Evolutionary conservation across 2,329 filamentous ascomycete genomes (phyloP).

Genomic region (Colletotrichum scovillei): DNA sequence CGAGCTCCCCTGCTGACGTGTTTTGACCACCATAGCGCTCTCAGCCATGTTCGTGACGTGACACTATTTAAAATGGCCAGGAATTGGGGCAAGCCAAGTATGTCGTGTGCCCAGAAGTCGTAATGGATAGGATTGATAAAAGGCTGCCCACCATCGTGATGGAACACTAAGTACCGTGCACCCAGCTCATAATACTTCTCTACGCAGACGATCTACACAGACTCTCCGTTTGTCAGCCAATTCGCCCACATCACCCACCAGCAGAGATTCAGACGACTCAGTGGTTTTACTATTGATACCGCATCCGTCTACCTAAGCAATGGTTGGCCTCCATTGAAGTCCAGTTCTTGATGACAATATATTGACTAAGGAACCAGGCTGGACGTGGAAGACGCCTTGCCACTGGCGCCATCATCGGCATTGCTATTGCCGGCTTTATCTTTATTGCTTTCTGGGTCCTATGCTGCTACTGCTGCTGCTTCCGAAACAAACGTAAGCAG

Average conservation of each 20-base stretch:
- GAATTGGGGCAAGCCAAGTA: neutral
- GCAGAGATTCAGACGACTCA: neutral
- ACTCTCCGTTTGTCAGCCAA: neutral
- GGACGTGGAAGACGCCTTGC: conserved; percentile 35
- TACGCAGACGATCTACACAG: neutral
- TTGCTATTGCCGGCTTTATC: conserved; percentile 34
- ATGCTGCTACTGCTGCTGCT: conserved; percentile 36
- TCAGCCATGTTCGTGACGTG: conserved; percentile 26
- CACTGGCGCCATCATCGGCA: conserved; percentile 34
- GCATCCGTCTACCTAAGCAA: neutral
- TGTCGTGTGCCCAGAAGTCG: conserved; percentile 24
- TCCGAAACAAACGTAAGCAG: conserved; percentile 31
- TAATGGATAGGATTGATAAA: neutral
- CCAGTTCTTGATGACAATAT: neutral
- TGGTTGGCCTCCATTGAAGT: neutral
- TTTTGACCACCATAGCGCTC: conserved; percentile 9
- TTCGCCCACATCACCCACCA: neutral
- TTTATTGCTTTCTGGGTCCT: conserved; percentile 24
- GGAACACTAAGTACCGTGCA: neutral
- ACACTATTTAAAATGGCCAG: neutral
- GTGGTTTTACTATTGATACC: neutral
- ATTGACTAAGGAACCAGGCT: neutral
- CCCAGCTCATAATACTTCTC: neutral
- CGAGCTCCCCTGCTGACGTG: conserved; percentile 18
- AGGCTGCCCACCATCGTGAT: neutral